Conservation (phyloP, 2,329 filamentous ascomycete genomes). For the Aspergillus ruber region DNA sequence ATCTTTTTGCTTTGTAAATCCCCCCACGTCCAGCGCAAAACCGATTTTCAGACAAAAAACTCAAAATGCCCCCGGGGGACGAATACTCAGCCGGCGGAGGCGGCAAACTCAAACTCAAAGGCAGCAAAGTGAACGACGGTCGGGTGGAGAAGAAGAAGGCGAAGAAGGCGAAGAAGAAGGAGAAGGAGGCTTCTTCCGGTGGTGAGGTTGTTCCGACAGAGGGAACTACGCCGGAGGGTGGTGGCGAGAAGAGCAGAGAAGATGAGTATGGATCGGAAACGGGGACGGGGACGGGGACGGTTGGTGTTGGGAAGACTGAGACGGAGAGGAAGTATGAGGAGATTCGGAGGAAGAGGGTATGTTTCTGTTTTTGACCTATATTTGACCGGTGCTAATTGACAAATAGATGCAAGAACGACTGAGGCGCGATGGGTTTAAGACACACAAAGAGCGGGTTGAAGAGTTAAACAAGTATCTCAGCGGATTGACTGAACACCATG, state of each 20-base stretch:
- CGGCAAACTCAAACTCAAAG: slow-evolving; percentile 81
- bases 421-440: slow-evolving; percentile 81
- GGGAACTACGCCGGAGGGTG: slow-evolving; percentile 11
- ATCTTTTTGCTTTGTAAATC: neutral
- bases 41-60: neutral
- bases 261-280: slow-evolving; percentile 1
- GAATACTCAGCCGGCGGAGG: slow-evolving; percentile 62
- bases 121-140: slow-evolving; percentile 55
- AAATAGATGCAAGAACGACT: slow-evolving; percentile 70
- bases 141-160: slow-evolving; percentile 44
- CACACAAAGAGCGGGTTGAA: slow-evolving; percentile 93
- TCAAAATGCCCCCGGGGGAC: slow-evolving; percentile 35
- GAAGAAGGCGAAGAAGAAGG: slow-evolving; percentile 43
- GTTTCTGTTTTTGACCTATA: slow-evolving; percentile 26
- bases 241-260: slow-evolving; percentile 8
- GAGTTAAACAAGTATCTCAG: slow-evolving; percentile 92
- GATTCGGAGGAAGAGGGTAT: slow-evolving; percentile 68
- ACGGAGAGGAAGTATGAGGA: slow-evolving; percentile 78
- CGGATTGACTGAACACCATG: slow-evolving; percentile 90
- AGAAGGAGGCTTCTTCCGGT: slow-evolving; percentile 16
- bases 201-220: slow-evolving; percentile 6
- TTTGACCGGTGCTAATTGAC: slow-evolving; percentile 4
- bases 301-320: slow-evolving; percentile 63
- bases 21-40: neutral
- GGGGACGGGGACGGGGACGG: slow-evolving; percentile 7